These are phyloP conservation scores for Wickerhamiella kazuoi DNA, from an alignment of 805 yeast species.

Conservation along the genomic window DNA sequence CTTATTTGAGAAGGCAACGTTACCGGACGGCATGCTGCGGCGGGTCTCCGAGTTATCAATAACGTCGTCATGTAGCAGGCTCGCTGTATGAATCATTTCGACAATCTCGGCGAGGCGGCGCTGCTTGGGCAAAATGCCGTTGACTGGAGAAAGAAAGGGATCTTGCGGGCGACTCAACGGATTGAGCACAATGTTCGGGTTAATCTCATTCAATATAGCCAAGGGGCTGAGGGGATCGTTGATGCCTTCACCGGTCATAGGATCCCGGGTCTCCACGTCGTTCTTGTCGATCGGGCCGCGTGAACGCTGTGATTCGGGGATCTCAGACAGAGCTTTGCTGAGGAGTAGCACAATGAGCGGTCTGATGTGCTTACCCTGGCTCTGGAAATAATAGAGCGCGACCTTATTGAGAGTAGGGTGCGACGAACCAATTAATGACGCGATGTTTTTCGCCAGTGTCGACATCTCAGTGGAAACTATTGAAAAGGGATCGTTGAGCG, in stretches of 20 bases:
- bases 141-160: conserved; percentile 41
- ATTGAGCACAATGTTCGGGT: conserved; percentile 60
- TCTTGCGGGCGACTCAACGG: conserved; percentile 73
- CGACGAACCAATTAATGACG: conserved; percentile 73
- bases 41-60: conserved; percentile 76
- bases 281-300: conserved; percentile 37
- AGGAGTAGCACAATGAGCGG: conserved; percentile 75
- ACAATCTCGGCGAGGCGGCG: conserved; percentile 91
- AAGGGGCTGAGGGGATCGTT: conserved; percentile 52
- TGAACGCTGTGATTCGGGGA: conserved; percentile 52
- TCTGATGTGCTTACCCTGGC: conserved; percentile 89
- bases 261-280: conserved; percentile 16
- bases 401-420: conserved; percentile 87
- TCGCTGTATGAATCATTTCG: conserved; percentile 96
- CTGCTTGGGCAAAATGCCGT: conserved; percentile 86
- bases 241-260: conserved; percentile 18
- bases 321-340: conserved; percentile 56
- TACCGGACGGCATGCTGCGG: conserved; percentile 81
- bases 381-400: conserved; percentile 86
- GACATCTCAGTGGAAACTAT: conserved; percentile 90
- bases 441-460: conserved; percentile 69
- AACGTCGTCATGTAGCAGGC: conserved; percentile 89
- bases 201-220: conserved; percentile 70
- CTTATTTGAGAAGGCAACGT: conserved; percentile 84
- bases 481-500: conserved; percentile 68